Evolutionary conservation across 2,329 filamentous ascomycete genomes (phyloP), one percentile per base, ranked within the genome.

Genomic region (Hypoxylon sp.): DNA sequence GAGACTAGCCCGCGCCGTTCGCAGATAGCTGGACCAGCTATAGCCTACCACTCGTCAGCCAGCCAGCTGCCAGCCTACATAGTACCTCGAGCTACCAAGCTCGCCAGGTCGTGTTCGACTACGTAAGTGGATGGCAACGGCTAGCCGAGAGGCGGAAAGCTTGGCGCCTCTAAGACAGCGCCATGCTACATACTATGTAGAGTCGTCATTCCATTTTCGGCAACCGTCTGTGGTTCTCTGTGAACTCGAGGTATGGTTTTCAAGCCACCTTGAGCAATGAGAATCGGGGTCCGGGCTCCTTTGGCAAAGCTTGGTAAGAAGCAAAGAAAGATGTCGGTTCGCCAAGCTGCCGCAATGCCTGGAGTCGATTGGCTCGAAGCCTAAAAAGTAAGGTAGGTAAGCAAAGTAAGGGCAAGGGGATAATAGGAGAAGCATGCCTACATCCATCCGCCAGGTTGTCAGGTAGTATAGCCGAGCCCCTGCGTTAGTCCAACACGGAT

Each of bases 401-500:
- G 21, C 8, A 4, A 33, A 3, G 27, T 29, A 29, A 29, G 27
- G 27, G n/a, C 35, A 47, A 29, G 54, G 56, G 58, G 58, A 53
- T 56, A 50, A 63, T 63, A 58, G 58, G 42, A 52, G 50, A 48
- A 17, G 27, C 38, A 48, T 54, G 31, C 29, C 47, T 47, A 49
- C 38, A 24, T 24, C 42, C 31, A 35, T 55, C 21, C 24, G 31
- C 42, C 26, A 29, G 24, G 52, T 54, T 42, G 48, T 55, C n/a
- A n/a, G 53, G 54, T 56, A 49, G 53, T 57, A 56, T 24, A 49
- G 52, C 55, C 51, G 48, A 54, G 26, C 57, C 61, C 61, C 58
- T 64, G 61, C 61, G 52, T 57, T 58, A 64, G 52, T 42, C 42
- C 13, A 57, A 46, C 27, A 58, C 23, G 26, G 43, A 31, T 10